Base-by-base conservation (phyloP, 164 flowering plant genomes). In the Saururus chinensis region DNA sequence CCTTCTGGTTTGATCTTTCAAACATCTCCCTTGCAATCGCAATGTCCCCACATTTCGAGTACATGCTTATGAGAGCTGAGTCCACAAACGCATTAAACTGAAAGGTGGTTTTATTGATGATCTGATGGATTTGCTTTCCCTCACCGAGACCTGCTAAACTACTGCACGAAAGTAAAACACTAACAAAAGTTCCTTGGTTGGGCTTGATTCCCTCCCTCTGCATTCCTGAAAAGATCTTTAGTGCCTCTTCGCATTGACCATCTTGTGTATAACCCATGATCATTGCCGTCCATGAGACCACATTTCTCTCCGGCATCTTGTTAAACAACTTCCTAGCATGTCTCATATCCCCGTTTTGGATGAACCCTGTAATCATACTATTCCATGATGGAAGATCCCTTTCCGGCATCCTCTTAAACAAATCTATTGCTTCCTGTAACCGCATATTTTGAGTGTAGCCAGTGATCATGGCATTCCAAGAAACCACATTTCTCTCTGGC, bases 41-140 rank as follows among this genome's bases (percentile, higher is more conserved):
- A 9, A 67, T 61, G 45, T 67, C 65, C 13, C 70, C 70, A 20
- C 70, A 67, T 51, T 67, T 67, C 8, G 64, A 35, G 51, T 67
- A 61, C 65, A 67, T 67, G 26, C 65, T 67, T 40, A 67, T 61
- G 14, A 67, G 58, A 48, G 65, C 65, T 1, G 65, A 60, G 20
- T 67, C 56, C 11, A 61, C 61, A 30, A 55, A 67, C 12, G 61
- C 60, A 56, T 24, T 37, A 13, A 30, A 49, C 26, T 61, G 60
- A 40, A 30, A 67, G 16, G 13, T 48, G 4, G 61, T 67, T 56
- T 67, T 67, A 53, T 54, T 25, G 11, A 67, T 56, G 26, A 61
- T 61, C 57, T 61, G 65, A 62, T 67, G 70, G 7, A 67, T 56
- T 30, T 67, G 65, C 22, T 48, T 67, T 57, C 70, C 65, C 57